Evolutionary conservation across 2,329 filamentous ascomycete species (phyloP), one percentile per base, ranked within the genome.

Genomic region (Fusarium protoensiforme): DNA sequence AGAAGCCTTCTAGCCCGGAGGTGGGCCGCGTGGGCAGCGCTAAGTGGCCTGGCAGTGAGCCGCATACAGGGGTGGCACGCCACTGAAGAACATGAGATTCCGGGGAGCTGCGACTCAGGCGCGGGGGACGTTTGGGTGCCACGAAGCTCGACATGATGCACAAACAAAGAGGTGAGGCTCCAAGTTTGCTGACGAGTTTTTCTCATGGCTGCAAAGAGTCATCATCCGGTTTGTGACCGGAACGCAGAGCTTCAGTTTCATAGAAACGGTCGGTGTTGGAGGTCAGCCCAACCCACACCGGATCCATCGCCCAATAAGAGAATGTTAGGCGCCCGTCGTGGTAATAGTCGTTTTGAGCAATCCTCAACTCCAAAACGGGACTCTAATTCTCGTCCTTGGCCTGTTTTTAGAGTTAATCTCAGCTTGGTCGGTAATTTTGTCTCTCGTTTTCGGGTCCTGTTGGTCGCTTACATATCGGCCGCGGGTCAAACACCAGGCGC

Each of bases 391-490:
- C 9, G 29, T 29, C 18, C 5, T 51, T 13, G 46, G 2, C n/a
- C 20, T 38, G 54, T 57, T 38, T 57, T 57, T 38, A 38, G 33
- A 57, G 33, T 27, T 57, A 6, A 38, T 29, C 9, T 56, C 8
- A 6, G 20, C 33, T 8, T 16, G 7, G 36, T 5, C 29, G 22
- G 0, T 29, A 36, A 20, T 7, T 35, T 46, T 38, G 29, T 29
- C 5, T 38, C 51, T 59, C 51, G 57, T 67, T 61, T 68, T 65
- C 57, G 69, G 38, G 36, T 71, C 43, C 31, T 43, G 35, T 22
- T 38, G 68, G 68, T 54, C 68, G 57, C 68, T 60, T 72, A 61
- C 29, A 38, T 72, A 16, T 14, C 14, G 64, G 13, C 69, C 53
- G 36, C 43, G 43, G 58, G 20, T 24, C 7, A 2, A 2, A 35